Percentiles rank a stretch among this genome's conserved stretches.
Conservation (phyloP, 2,329 filamentous ascomycete genomes). For the Stagonosporopsis vannaccii region DNA sequence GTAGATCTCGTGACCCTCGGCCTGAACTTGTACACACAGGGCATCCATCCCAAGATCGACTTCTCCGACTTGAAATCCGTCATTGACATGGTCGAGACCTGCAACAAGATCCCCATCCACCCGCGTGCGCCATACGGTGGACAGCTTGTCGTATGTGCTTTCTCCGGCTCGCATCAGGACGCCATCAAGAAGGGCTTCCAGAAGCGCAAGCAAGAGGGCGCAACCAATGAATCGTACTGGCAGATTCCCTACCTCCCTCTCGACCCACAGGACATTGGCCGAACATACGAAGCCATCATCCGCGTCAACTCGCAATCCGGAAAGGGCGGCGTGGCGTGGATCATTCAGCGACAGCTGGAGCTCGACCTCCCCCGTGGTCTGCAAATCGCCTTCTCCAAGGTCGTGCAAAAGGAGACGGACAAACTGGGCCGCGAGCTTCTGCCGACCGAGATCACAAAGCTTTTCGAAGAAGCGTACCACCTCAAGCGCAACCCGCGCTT, state of each 20-base stretch:
- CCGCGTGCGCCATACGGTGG: conserved; percentile 90
- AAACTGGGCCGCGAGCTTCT: conserved; percentile 82
- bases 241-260: conserved; percentile 90
- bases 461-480: conserved; percentile 92
- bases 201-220: conserved; percentile 67
- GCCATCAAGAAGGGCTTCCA: conserved; percentile 92
- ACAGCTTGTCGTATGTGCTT: conserved; percentile 89
- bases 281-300: conserved; percentile 97
- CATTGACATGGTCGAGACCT: conserved; percentile 88
- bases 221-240: conserved; percentile 74
- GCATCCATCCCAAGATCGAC: conserved; percentile 83
- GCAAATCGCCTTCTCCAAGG: conserved; percentile 87
- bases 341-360: conserved; percentile 86
- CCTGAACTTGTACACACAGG: conserved; percentile 94
- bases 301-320: conserved; percentile 96
- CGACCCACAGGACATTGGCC: conserved; percentile 90
- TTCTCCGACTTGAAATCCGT: conserved; percentile 87
- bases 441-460: conserved; percentile 79
- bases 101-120: conserved; percentile 94
- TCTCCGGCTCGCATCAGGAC: conserved; percentile 92
- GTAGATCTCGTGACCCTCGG: conserved; percentile 93
- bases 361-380: conserved; percentile 92
- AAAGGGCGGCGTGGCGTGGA: conserved; percentile 94
- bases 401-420: conserved; percentile 85
- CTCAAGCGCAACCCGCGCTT: conserved; percentile 85